Conservation (phyloP, 192 early-diverging fungal genomes). For the Gigaspora rosea region DNA sequence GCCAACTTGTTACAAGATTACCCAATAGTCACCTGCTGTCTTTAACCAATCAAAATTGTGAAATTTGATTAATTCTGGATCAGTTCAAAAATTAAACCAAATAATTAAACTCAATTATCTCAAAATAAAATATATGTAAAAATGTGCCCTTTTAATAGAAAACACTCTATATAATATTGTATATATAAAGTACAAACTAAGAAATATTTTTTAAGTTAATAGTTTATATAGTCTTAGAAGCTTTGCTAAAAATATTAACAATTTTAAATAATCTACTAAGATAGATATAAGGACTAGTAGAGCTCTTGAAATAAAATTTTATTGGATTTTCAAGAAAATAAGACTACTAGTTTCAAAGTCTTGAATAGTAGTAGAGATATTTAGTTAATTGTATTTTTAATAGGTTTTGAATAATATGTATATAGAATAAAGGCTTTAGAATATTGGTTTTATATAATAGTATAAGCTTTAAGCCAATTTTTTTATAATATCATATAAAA, state of each 20-base stretch:
- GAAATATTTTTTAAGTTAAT: slow-evolving; percentile 5
- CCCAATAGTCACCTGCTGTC: too few relatives aligned
- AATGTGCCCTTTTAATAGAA: too few relatives aligned
- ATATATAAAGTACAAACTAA: slow-evolving; percentile 9
- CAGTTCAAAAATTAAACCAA: too few relatives aligned
- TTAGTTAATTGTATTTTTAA: not conserved
- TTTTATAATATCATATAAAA: not conserved
- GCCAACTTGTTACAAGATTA: too few relatives aligned
- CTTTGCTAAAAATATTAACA: not conserved
- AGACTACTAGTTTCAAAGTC: slow-evolving; percentile 10
- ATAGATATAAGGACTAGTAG: too few relatives aligned
- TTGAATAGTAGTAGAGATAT: not conserved
- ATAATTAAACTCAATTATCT: too few relatives aligned
- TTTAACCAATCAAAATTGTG: too few relatives aligned
- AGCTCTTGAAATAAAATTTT: not conserved
- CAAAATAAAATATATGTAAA: too few relatives aligned
- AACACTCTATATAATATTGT: slow-evolving; percentile 6
- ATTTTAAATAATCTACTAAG: not conserved
- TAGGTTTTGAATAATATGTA: too few relatives aligned
- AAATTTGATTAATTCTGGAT: too few relatives aligned
- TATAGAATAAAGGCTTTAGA: not conserved
- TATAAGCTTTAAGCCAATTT: not conserved
- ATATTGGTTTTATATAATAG: not conserved
- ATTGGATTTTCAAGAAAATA: not conserved
- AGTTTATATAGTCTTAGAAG: not conserved